Base-by-base conservation (phyloP, 192 early-diverging fungal species). In the Backusella parvicylindrica region DNA sequence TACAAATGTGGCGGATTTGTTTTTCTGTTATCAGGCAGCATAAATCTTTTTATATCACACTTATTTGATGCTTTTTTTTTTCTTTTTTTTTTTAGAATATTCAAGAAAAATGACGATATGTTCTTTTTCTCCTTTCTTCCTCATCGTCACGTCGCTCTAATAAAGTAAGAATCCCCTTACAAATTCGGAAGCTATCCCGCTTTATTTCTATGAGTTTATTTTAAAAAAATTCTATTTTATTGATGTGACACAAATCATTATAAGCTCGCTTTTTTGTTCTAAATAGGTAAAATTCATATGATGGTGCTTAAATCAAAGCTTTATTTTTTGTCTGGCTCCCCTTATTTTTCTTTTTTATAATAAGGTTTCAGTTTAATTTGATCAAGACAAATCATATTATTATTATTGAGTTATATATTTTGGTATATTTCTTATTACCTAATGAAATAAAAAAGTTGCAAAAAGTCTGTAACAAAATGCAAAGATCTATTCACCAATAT, bases 191-290 rank as follows among this genome's bases (percentile, higher is more conserved):
- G 53, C 12, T 28, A 23, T 60, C 53, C 53, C 53, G 53, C 53
- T 60, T 6, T 12, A 60, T 28, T 28, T 60, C 11, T 28, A 28
- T 60, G 53, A 28, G 7, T 60, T 60, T 23, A 60, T 60, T 56
- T 60, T 26, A 60, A 60, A 60, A 60, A 60, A 60, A 12, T 28
- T 60, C 53, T 60, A 60, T 60, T 60, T 60, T 60, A 60, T 60
- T 60, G 53, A 28, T 60, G 53, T 28, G 53, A 60, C 53, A 60
- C 53, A 60, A 60, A 28, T 28, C 23, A 12, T 60, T 60, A 60
- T 28, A 60, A 60, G 11, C 53, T 60, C 53, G 53, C 53, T 60
- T 60, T 60, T 60, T 60, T 60, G 53, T 60, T 60, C 53, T 2
- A 60, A 60, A 26, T 60, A 60, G 53, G 53, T 28, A 60, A 60